phyloP scores from a whole-genome alignment of 2,329 filamentous ascomycete species.

The Pseudocercospora vitis region DNA sequence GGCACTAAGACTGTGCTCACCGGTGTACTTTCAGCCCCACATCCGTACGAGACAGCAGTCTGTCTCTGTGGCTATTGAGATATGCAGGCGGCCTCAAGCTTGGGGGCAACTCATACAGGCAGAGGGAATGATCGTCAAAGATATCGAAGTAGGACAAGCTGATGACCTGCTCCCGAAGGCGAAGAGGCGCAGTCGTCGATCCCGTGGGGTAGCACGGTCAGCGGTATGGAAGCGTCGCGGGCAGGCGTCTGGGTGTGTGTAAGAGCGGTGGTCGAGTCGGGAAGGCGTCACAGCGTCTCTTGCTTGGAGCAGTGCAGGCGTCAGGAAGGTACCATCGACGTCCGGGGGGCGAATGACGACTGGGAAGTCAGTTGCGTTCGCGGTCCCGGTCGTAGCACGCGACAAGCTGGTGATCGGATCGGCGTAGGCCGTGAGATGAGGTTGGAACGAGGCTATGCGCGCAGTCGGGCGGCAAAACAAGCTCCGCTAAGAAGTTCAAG shows the following conservation, averaged over 20 bases:
- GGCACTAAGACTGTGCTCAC: neutral
- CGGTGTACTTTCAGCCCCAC: neutral
- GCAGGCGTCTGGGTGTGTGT: neutral
- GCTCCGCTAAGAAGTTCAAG: neutral
- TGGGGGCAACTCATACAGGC: slow-evolving; percentile 6
- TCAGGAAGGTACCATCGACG: neutral
- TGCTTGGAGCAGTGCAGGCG: neutral
- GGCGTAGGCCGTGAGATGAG: neutral
- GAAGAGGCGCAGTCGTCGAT: neutral
- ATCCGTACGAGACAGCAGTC: slow-evolving; percentile 1
- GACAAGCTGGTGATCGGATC: neutral
- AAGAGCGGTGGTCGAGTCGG: slow-evolving; percentile 2
- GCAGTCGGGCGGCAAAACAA: neutral
- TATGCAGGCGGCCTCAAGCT: slow-evolving; percentile 2
- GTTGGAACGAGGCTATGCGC: slow-evolving; percentile 3
- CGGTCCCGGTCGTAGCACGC: too few species aligned
- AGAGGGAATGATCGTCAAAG: slow-evolving; percentile 4
- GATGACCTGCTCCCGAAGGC: slow-evolving; percentile 8
- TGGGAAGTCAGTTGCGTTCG: too few species aligned
- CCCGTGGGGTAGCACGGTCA: slow-evolving; percentile 5
- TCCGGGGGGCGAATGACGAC: too few species aligned
- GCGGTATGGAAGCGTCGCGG: neutral
- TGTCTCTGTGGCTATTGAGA: neutral
- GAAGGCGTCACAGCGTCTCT: slow-evolving; percentile 1
- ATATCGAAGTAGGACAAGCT: slow-evolving; percentile 13